A percentile compares a stretch with the other conserved stretches of the same genome.
Conservation (phyloP, 805 yeast species). For the Wickerhamomyces subpelliculosus region DNA sequence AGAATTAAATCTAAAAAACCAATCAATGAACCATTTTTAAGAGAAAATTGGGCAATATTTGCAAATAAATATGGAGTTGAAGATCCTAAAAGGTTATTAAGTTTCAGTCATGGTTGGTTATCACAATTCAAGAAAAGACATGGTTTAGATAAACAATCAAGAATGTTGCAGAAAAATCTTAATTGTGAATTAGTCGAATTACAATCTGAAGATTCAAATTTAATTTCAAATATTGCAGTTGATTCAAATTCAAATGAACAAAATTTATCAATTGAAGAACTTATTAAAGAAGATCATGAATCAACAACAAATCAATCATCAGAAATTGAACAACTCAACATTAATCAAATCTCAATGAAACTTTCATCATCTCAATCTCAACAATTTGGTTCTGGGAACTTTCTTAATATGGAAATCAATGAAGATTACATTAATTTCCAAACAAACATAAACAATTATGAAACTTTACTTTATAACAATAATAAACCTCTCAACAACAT, state of each 20-base stretch:
- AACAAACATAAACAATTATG: constrained; percentile 2
- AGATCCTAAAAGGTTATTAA: constrained; percentile 49
- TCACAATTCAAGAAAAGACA: constrained; percentile 55
- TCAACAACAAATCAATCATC: too few relatives aligned
- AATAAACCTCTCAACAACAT: too few relatives aligned
- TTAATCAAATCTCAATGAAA: too few relatives aligned
- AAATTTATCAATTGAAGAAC: too few relatives aligned
- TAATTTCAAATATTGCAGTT: too few relatives aligned
- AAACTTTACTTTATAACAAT: constrained; percentile 6
- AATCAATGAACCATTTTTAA: constrained; percentile 45
- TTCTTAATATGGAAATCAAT: not conserved
- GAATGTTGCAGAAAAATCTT: not conserved
- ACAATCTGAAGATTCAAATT: not conserved
- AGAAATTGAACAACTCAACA: too few relatives aligned
- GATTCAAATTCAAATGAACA: too few relatives aligned
- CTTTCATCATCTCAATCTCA: too few relatives aligned
- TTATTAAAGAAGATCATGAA: too few relatives aligned
- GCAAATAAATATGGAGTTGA: constrained; percentile 52
- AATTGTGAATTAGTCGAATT: constrained; percentile 7
- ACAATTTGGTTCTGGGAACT: not conserved
- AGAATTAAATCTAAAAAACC: constrained; percentile 37
- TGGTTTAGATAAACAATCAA: constrained; percentile 33
- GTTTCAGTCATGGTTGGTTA: constrained; percentile 59
- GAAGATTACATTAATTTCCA: constrained; percentile 7
- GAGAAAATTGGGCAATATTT: constrained; percentile 49